Conservation (phyloP, 1,139 yeast genomes). For the Lodderomyces jiufengensis region DNA sequence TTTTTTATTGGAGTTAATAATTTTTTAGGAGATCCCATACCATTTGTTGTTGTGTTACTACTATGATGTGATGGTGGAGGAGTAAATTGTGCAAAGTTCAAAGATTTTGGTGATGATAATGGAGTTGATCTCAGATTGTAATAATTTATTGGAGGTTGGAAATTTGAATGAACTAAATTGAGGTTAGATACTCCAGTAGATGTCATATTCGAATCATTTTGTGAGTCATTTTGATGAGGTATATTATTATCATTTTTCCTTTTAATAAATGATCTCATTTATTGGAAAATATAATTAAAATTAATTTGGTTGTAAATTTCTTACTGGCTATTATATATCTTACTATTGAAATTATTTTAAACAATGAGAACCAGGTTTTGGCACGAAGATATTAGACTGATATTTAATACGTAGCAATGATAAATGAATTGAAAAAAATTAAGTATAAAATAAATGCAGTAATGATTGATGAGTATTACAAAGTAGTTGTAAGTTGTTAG, state of each 20-base stretch:
- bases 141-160: slow-evolving; percentile 5
- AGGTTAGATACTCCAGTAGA: slow-evolving; percentile 1
- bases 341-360: too few relatives aligned
- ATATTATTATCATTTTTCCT: too few relatives aligned
- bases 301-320: too few relatives aligned
- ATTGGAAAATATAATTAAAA: too few relatives aligned
- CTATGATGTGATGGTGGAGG: slow-evolving; percentile 21
- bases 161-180: slow-evolving; percentile 6
- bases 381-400: too few relatives aligned
- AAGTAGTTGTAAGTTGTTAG: too few relatives aligned
- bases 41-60: slow-evolving; percentile 12
- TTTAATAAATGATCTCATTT: slow-evolving; percentile 48
- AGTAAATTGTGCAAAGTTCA: slow-evolving; percentile 21
- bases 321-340: too few relatives aligned
- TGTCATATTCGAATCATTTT: slow-evolving; percentile 18
- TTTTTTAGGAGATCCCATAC: slow-evolving; percentile 39
- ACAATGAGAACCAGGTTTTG: too few relatives aligned
- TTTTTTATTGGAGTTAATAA: slow-evolving; percentile 42
- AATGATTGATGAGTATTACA: too few relatives aligned
- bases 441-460: too few relatives aligned
- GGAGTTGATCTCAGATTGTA: slow-evolving; percentile 16
- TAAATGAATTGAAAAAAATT: too few relatives aligned
- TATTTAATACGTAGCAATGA: too few relatives aligned
- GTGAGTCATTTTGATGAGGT: slow-evolving; percentile 10
- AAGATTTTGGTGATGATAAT: slow-evolving; percentile 21